A percentile compares a stretch with the other conserved stretches of the same genome.
Conservation (phyloP, 768 basidiomycete genomes). For the Amanita jacksonii region DNA sequence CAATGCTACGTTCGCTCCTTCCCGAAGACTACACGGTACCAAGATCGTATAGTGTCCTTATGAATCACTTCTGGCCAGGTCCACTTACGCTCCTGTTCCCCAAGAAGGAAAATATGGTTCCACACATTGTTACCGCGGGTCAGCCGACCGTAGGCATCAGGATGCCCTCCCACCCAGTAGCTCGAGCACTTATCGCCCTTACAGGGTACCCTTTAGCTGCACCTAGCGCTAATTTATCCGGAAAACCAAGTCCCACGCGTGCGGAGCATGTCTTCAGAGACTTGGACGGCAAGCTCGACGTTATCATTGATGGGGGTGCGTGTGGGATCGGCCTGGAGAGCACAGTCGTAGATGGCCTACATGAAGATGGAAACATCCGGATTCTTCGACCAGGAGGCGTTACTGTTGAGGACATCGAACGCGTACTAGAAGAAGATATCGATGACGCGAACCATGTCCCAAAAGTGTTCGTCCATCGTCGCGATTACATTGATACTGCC, state of each 20-base stretch:
- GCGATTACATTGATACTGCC: constrained; percentile 64
- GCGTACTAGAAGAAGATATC: constrained; percentile 37
- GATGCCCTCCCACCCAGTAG: constrained; percentile 92
- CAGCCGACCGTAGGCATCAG: constrained; percentile 82
- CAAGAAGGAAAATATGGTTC: constrained; percentile 47
- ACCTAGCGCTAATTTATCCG: constrained; percentile 91
- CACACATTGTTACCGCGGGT: constrained; percentile 67
- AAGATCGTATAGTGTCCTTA: constrained; percentile 59
- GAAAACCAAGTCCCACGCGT: constrained; percentile 88
- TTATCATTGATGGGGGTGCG: constrained; percentile 88
- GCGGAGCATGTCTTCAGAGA: constrained; percentile 81
- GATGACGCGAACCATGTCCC: constrained; percentile 28
- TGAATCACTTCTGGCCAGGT: constrained; percentile 90
- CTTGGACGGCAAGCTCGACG: constrained; percentile 57
- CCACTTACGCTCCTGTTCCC: constrained; percentile 90
- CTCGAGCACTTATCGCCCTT: constrained; percentile 76
- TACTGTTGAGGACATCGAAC: constrained; percentile 79
- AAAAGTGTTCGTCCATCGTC: constrained; percentile 64
- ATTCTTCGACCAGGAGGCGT: constrained; percentile 88
- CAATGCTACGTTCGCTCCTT: constrained; percentile 73
- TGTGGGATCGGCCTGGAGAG: constrained; percentile 91
- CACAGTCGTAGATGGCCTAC: constrained; percentile 87
- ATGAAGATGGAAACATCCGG: constrained; percentile 64
- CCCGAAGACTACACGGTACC: constrained; percentile 57
- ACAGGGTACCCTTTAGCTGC: constrained; percentile 77